A percentile compares a stretch with the other conserved stretches of the same genome.
These are phyloP conservation scores for Kwoniella pini DNA, from an alignment of 768 basidiomycete genomes.

Conservation along the genomic window DNA sequence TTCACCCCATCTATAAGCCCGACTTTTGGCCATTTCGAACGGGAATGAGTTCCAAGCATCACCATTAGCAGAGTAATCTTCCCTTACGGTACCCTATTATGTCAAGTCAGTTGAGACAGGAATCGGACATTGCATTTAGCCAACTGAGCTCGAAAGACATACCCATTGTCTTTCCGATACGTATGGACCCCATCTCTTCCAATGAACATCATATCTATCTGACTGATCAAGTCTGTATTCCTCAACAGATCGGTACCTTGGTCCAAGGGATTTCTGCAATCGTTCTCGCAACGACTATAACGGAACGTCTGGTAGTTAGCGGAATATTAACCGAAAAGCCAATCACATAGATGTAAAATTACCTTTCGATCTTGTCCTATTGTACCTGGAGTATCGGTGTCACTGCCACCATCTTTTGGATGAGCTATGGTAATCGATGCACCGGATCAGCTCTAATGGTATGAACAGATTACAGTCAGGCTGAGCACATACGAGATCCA, in stretches of 20 bases:
- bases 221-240: constrained; percentile 76
- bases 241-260: constrained; percentile 77
- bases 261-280: constrained; percentile 66
- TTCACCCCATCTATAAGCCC: constrained; percentile 98
- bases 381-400: constrained; percentile 48
- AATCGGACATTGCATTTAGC: not conserved
- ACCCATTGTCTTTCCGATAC: constrained; percentile 98
- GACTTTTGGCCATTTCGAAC: constrained; percentile 55
- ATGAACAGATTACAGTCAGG: not conserved
- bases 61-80: constrained; percentile 95
- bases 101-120: constrained; percentile 1
- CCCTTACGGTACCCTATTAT: constrained; percentile 87
- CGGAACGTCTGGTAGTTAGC: no score
- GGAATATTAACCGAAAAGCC: no score
- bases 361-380: constrained; percentile 35
- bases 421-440: constrained; percentile 7
- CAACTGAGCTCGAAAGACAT: constrained; percentile 40
- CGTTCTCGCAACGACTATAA: constrained; percentile 60
- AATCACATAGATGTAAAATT: not conserved
- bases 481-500: constrained; percentile 24
- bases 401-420: constrained; percentile 34
- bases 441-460: not conserved
- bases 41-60: constrained; percentile 64
- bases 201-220: constrained; percentile 75
- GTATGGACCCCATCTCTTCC: constrained; percentile 99